These are phyloP conservation scores for Phytopythium montanum DNA, from an alignment of 352 stramenopile genomes.

Conservation along the genomic window DNA sequence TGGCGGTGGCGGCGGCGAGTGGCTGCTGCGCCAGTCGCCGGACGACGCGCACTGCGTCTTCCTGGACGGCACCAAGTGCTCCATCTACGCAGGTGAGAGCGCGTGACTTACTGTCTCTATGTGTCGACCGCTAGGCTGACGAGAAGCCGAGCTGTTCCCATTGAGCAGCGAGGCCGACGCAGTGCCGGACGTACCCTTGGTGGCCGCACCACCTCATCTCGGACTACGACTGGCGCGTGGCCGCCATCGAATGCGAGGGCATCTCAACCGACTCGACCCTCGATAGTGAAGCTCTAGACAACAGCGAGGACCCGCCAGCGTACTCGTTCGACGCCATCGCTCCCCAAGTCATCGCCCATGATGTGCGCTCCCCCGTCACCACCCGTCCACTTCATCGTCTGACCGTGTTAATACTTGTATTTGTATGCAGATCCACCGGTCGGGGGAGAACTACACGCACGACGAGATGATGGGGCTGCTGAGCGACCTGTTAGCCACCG, in stretches of 20 bases:
- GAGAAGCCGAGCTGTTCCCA: too few relatives aligned
- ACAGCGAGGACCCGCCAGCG: neutral
- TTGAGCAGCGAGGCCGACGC: slow-evolving; percentile 56
- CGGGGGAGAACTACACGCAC: slow-evolving; percentile 74
- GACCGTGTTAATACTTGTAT: neutral
- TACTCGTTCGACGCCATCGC: slow-evolving; percentile 56
- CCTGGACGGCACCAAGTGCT: slow-evolving; percentile 59
- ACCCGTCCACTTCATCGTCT: neutral
- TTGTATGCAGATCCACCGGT: slow-evolving; percentile 53
- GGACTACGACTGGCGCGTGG: slow-evolving; percentile 74
- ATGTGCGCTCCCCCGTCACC: slow-evolving; percentile 29
- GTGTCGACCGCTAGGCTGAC: neutral
- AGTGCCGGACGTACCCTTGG: slow-evolving; percentile 81
- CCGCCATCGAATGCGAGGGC: slow-evolving; percentile 60
- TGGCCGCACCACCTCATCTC: slow-evolving; percentile 78
- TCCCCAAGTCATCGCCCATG: slow-evolving; percentile 55
- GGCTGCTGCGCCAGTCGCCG: slow-evolving; percentile 40
- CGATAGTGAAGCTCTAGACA: neutral
- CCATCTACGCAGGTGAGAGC: slow-evolving; percentile 50
- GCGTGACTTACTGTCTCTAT: neutral
- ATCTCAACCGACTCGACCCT: slow-evolving; percentile 20
- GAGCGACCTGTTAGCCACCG: slow-evolving; percentile 47
- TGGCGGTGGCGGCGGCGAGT: slow-evolving; percentile 19
- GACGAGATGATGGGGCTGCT: slow-evolving; percentile 58
- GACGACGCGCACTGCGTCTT: slow-evolving; percentile 69